Conservation (phyloP, 75 land plant species). For the Chamaecyparis obtusa region DNA sequence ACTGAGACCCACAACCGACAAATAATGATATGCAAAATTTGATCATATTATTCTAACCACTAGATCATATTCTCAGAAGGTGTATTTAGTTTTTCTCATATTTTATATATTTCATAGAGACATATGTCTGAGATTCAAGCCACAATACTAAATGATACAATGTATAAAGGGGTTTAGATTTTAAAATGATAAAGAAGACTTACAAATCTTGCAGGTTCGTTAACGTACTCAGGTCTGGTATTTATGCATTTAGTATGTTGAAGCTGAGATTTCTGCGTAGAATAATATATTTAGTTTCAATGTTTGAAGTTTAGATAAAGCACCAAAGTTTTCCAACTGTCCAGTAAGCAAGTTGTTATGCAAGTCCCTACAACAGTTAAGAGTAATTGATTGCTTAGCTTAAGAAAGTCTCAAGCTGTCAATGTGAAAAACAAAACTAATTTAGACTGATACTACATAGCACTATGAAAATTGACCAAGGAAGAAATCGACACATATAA, state of each 20-base stretch:
- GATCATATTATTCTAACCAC: background rate
- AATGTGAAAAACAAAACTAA: background rate
- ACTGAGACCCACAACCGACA: background rate
- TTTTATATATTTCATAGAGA: background rate
- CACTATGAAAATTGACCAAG: background rate
- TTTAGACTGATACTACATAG: background rate
- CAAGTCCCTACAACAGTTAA: slow-evolving; percentile 35
- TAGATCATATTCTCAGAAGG: background rate
- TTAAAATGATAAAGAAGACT: slow-evolving; percentile 19
- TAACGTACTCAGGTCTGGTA: slow-evolving; percentile 37
- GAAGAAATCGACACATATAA: slow-evolving; percentile 34
- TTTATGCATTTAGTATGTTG: slow-evolving; percentile 54
- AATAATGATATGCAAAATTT: background rate
- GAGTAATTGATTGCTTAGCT: background rate
- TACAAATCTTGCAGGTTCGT: slow-evolving; percentile 45
- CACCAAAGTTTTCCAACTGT: slow-evolving; percentile 45
- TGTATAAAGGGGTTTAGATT: background rate
- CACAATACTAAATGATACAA: background rate
- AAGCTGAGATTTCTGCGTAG: slow-evolving; percentile 67
- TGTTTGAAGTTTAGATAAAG: slow-evolving; percentile 39
- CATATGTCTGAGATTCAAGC: background rate
- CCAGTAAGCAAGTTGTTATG: slow-evolving; percentile 59
- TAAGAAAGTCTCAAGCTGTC: background rate
- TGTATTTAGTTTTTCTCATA: background rate
- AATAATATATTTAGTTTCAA: slow-evolving; percentile 10